Conservation (phyloP, 495 filamentous ascomycete genomes). For the Bathelium albidoporum region DNA sequence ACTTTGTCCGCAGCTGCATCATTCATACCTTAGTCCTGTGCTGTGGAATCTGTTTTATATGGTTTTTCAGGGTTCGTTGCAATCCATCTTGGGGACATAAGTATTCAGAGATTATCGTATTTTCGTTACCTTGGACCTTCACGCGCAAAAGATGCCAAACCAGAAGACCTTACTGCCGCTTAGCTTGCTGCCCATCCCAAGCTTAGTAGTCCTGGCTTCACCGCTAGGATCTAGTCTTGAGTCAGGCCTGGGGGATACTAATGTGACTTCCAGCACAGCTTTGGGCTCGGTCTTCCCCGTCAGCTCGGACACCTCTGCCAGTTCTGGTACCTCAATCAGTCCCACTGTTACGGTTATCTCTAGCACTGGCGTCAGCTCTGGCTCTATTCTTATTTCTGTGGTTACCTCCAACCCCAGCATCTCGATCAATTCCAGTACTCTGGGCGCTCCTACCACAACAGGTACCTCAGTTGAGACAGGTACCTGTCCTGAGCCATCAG, state of each 20-base stretch:
- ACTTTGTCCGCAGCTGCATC: too few species aligned
- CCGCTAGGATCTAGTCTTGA: neutral
- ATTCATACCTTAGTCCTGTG: too few species aligned
- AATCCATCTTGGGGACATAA: too few species aligned
- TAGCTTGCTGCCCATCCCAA: neutral
- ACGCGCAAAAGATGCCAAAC: neutral
- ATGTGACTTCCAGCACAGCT: neutral
- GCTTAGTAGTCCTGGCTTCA: neutral
- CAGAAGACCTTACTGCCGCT: neutral
- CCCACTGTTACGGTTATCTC: neutral
- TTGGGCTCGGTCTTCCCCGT: neutral
- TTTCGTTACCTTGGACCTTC: neutral
- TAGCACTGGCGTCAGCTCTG: neutral
- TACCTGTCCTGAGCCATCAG: neutral
- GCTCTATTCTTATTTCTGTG: neutral
- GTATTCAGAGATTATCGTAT: neutral
- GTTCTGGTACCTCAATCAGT: neutral
- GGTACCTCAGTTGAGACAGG: neutral
- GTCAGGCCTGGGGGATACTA: neutral
- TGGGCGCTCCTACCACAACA: neutral
- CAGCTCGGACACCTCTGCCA: neutral
- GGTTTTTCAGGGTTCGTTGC: too few species aligned
- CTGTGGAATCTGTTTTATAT: neutral
- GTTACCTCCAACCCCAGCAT: neutral
- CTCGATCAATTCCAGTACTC: neutral